Evolutionary conservation across 805 yeast species (phyloP).

Genomic region (Debaryomyces castellii): DNA sequence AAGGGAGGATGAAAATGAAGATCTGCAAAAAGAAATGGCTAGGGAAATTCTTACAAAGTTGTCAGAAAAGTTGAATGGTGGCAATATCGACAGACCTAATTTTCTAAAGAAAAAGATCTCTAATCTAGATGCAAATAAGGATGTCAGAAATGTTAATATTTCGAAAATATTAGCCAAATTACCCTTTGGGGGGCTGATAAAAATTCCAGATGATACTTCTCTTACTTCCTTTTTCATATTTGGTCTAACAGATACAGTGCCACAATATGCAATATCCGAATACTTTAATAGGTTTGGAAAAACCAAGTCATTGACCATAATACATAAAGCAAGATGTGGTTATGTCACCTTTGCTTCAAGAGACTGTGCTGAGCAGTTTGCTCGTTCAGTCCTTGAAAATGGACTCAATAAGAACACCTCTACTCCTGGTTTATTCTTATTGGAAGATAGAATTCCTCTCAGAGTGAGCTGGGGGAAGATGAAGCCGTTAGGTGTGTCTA

Average conservation of each 20-base stretch:
- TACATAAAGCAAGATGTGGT: constrained; percentile 64
- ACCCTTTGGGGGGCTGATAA: constrained; percentile 67
- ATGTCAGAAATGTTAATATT: constrained; percentile 42
- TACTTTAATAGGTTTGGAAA: constrained; percentile 46
- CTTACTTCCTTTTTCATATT: constrained; percentile 68
- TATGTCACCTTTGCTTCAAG: constrained; percentile 54
- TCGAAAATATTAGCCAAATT: constrained; percentile 53
- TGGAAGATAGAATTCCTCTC: constrained; percentile 41
- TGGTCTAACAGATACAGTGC: constrained; percentile 66
- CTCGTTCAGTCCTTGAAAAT: constrained; percentile 17
- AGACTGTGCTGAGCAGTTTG: constrained; percentile 48
- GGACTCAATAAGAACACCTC: constrained; percentile 24
- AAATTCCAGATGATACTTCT: constrained; percentile 35
- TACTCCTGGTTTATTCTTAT: constrained; percentile 33
- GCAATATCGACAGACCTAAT: background rate
- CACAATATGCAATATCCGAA: constrained; percentile 60
- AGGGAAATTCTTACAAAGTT: constrained; percentile 51
- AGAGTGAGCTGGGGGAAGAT: constrained; percentile 58
- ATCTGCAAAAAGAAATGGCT: constrained; percentile 33
- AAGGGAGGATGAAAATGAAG: constrained; percentile 9
- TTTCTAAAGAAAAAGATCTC: background rate
- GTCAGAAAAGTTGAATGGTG: constrained; percentile 29
- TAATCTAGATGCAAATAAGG: background rate
- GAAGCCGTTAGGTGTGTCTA: constrained; percentile 38
- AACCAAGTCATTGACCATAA: constrained; percentile 47